Evolutionary conservation across 306 rosid species (phyloP).

Genomic region (Delonix regia): DNA sequence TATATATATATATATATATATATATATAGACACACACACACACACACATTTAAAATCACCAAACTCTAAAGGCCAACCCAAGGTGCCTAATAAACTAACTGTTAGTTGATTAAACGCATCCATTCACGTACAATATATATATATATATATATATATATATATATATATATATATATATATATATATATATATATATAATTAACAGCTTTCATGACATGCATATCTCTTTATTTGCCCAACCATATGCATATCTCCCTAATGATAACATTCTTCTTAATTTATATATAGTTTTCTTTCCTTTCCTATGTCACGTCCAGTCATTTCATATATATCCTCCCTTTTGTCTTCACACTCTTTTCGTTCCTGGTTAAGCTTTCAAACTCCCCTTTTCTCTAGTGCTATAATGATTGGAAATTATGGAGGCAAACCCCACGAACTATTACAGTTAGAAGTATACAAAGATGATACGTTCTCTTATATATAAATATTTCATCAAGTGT

Average conservation of each 20-base stretch:
- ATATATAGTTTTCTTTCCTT: not conserved
- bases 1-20: no score
- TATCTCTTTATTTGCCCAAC: no score
- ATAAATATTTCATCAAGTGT: no score
- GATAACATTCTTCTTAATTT: not conserved
- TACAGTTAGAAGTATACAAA: not conserved
- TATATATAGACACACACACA: no score
- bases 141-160: no score
- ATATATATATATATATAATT: no score
- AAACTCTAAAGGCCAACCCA: not conserved
- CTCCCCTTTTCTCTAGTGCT: constrained; percentile 34
- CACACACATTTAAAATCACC: no score
- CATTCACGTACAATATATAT: not conserved
- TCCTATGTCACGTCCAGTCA: constrained; percentile 15
- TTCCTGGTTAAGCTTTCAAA: not conserved
- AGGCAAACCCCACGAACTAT: constrained; percentile 9
- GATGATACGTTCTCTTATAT: not conserved
- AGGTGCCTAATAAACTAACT: not conserved
- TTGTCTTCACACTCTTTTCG: constrained; percentile 18
- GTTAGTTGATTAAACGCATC: not conserved
- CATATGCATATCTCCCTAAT: not conserved
- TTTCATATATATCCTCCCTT: not conserved
- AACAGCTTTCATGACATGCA: not conserved
- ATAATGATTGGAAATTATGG: constrained; percentile 39
- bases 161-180: no score